Conservation (phyloP, 108 stramenopile genomes). For the Seminavis robusta region DNA sequence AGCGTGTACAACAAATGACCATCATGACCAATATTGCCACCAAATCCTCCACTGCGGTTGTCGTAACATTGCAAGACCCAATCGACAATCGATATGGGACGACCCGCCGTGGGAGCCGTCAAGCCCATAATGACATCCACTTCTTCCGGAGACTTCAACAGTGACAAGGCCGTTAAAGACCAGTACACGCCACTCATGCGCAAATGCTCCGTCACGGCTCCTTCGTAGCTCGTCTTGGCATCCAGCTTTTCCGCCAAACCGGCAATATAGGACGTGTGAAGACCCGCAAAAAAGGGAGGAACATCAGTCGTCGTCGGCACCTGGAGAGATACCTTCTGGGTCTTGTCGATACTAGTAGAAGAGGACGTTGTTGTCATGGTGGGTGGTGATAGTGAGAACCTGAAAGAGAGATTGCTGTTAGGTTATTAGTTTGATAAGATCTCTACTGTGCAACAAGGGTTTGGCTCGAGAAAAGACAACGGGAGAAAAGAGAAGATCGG, state of each 20-base stretch:
- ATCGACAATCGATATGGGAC: slow-evolving; percentile 68
- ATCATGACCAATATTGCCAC: slow-evolving; percentile 93
- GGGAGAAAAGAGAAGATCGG: too few relatives aligned
- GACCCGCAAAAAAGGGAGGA: slow-evolving; percentile 60
- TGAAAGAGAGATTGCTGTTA: too few relatives aligned
- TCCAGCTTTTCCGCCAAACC: slow-evolving; percentile 72
- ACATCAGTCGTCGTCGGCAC: too few relatives aligned
- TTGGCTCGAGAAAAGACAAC: too few relatives aligned
- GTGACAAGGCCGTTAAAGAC: slow-evolving; percentile 88
- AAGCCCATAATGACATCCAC: slow-evolving; percentile 58
- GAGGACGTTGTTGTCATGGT: too few relatives aligned
- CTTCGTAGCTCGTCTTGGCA: slow-evolving; percentile 80
- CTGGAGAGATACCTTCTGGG: too few relatives aligned
- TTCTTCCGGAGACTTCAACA: slow-evolving; percentile 63
- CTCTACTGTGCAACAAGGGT: too few relatives aligned
- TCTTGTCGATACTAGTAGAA: too few relatives aligned
- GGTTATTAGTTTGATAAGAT: too few relatives aligned
- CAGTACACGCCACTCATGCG: slow-evolving; percentile 97
- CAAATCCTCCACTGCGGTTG: slow-evolving; percentile 81
- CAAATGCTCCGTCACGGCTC: slow-evolving; percentile 91
- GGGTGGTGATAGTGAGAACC: too few relatives aligned
- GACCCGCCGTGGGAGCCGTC: slow-evolving; percentile 5
- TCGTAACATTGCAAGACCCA: slow-evolving; percentile 93
- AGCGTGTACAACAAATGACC: slow-evolving; percentile 97
- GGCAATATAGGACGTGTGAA: slow-evolving; percentile 76